Evolutionary conservation across 2,329 filamentous ascomycete species (phyloP), one percentile per base, ranked within the genome.

Genomic region (Aspergillus fumigatus): DNA sequence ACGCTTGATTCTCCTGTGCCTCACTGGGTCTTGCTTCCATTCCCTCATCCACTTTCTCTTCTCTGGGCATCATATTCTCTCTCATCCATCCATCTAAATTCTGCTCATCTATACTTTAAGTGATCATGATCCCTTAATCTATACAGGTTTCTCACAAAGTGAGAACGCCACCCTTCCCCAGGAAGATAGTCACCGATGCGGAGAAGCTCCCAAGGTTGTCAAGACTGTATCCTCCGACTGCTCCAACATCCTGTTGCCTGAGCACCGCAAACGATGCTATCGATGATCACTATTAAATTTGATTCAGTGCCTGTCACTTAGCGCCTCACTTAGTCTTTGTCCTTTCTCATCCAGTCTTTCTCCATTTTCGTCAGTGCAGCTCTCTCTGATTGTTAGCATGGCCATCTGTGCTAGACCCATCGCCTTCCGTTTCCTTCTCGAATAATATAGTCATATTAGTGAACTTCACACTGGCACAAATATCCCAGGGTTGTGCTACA

Each of bases 141-240:
- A 52, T 58, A 52, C 58, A 56, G 57, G 64, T 59, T 64, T 62
- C 62, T 65, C 65, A 65, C 63, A 53, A 61, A 57, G 57, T 67
- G 59, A 60, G 58, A 60, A 67, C 64, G 64, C 64, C 65, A 67
- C 66, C 62, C 59, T 62, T 61, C 62, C 55, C 54, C 58, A 60
- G 25, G 50, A 60, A 63, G 56, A 59, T 6, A 57, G 54, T 62
- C 62, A 62, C 68, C 56, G 59, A 68, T 73, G 73, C 72, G 72
- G 72, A 74, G 73, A 75, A 74, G 71, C 70, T 70, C 67, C 57
- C 62, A 65, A 62, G 61, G 61, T 65, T 67, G 64, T 66, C 62
- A 64, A 66, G 63, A 66, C 62, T 62, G 58, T 58, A 64, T 59
- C 56, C 65, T 67, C 64, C 65, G 41, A 65, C 60, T 62, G 60